Percentiles rank a stretch among this genome's conserved stretches.
Evolutionary conservation across 2,329 filamentous ascomycete genomes (phyloP).

Genomic region (Monosporascus sp.): DNA sequence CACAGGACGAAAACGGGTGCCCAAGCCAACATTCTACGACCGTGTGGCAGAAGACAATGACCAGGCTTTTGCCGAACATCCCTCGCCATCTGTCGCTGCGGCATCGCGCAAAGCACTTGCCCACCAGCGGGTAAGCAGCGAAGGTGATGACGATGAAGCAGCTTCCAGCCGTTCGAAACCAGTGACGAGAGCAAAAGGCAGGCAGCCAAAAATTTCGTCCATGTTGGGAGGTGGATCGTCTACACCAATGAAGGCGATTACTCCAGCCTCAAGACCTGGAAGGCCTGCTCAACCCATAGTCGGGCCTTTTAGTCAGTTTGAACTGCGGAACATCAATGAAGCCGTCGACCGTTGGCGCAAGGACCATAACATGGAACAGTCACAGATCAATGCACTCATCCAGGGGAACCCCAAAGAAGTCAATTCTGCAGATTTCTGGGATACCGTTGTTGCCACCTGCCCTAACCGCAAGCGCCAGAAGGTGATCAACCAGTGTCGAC

Average conservation of each 20-base stretch:
- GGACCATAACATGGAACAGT: conserved; percentile 36
- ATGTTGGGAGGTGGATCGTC: conserved; percentile 9
- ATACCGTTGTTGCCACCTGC: conserved; percentile 39
- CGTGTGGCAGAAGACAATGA: conserved; percentile 4
- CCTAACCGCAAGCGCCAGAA: conserved; percentile 47
- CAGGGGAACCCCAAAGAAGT: conserved; percentile 19
- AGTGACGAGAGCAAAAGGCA: conserved; percentile 5
- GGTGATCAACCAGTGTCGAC: conserved; percentile 51
- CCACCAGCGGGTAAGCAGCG: no score
- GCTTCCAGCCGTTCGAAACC: conserved; percentile 9
- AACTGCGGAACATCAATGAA: conserved; percentile 34
- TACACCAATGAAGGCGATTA: neutral
- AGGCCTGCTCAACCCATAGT: conserved; percentile 6
- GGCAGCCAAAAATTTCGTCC: conserved; percentile 15
- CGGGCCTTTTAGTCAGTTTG: conserved; percentile 39
- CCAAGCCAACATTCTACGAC: conserved; percentile 19
- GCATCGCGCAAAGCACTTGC: conserved; percentile 1
- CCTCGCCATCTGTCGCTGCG: conserved; percentile 14
- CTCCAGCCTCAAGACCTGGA: conserved; percentile 1
- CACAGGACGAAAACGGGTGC: conserved; percentile 20
- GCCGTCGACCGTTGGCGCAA: conserved; percentile 40
- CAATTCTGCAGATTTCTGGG: conserved; percentile 42
- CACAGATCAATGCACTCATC: conserved; percentile 42
- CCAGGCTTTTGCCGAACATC: conserved; percentile 3
- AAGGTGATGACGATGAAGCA: neutral